phyloP scores from a whole-genome alignment of 2,329 filamentous ascomycete genomes.

The Fusarium sp. region DNA sequence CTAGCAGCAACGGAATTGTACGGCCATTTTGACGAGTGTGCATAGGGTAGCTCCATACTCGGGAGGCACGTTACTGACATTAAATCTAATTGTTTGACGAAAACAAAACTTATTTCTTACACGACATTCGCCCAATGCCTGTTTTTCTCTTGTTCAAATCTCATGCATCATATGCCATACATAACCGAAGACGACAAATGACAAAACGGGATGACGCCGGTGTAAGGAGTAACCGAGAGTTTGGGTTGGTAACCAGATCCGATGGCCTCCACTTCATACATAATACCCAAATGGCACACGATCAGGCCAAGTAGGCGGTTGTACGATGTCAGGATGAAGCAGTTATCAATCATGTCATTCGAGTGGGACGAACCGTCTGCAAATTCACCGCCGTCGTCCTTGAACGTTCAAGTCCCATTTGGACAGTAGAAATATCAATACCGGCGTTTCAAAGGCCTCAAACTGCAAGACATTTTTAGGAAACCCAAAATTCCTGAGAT shows the following conservation, averaged over 20 bases:
- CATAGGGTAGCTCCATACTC: not conserved
- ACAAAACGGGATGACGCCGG: conserved; percentile 6
- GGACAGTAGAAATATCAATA: too few species aligned
- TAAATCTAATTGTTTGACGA: not conserved
- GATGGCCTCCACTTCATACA: conserved; percentile 2
- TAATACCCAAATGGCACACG: conserved; percentile 4
- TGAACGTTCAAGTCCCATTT: not conserved
- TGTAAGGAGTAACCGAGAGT: conserved; percentile 4
- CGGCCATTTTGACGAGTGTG: not conserved
- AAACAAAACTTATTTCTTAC: conserved; percentile 2
- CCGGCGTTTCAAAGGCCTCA: not conserved
- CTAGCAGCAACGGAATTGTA: not conserved
- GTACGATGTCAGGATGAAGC: conserved; percentile 13
- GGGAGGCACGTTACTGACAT: not conserved
- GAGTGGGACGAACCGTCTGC: too few species aligned
- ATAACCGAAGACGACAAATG: conserved; percentile 4
- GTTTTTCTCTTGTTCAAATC: not conserved
- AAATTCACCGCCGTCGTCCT: not conserved
- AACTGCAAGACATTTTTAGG: not conserved
- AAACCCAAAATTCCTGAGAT: not conserved
- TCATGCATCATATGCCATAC: not conserved
- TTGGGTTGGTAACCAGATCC: not conserved
- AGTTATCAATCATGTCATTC: not conserved
- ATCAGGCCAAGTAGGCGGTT: conserved; percentile 27
- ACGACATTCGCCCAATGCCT: conserved; percentile 4